Evolutionary conservation across 2,329 filamentous ascomycete species (phyloP).

Genomic region (Neopestalotiopsis sp.): DNA sequence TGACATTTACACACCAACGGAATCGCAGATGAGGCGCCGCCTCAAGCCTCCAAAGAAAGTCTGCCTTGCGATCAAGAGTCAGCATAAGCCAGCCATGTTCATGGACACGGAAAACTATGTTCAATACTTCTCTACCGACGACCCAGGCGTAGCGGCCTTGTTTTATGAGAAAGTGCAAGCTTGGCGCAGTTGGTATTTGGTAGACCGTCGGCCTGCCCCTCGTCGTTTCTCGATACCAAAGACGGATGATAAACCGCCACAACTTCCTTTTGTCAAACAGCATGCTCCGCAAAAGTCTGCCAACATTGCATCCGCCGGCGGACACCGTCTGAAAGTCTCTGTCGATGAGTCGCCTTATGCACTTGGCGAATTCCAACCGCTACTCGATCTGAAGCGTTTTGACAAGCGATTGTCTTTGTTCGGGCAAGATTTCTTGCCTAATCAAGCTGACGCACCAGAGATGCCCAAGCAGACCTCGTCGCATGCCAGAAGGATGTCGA

Average conservation of each 20-base stretch:
- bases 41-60: constrained; percentile 84
- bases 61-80: constrained; percentile 90
- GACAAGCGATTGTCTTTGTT: constrained; percentile 58
- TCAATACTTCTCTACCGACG: constrained; percentile 88
- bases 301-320: constrained; percentile 37
- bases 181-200: constrained; percentile 93
- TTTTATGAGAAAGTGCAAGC: constrained; percentile 76
- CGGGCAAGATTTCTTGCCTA: constrained; percentile 48
- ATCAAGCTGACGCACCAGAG: constrained; percentile 31
- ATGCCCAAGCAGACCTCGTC: constrained; percentile 31
- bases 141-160: constrained; percentile 66
- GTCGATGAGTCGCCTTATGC: constrained; percentile 61
- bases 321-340: constrained; percentile 45
- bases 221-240: constrained; percentile 33
- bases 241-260: constrained; percentile 35
- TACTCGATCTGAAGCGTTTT: constrained; percentile 68
- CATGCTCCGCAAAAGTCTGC: constrained; percentile 36
- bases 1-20: constrained; percentile 83
- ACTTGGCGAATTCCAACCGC: constrained; percentile 71
- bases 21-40: constrained; percentile 69
- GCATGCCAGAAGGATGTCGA: constrained; percentile 31
- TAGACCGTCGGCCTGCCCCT: constrained; percentile 63
- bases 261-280: constrained; percentile 32
- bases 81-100: constrained; percentile 87
- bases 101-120: constrained; percentile 84